phyloP scores from a whole-genome alignment of 768 basidiomycete species.

The Chlorophyllum brunneum region DNA sequence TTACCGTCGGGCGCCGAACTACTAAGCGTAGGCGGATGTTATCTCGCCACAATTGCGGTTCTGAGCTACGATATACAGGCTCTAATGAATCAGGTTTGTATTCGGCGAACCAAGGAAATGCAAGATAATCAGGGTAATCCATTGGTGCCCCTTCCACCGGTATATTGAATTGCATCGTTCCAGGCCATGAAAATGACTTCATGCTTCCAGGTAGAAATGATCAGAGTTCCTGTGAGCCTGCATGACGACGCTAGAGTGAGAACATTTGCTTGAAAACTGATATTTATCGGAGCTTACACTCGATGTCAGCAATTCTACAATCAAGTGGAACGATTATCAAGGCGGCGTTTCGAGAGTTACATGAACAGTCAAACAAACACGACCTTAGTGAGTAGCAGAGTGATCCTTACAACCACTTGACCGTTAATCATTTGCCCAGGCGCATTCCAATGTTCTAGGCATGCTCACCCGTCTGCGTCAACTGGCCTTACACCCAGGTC shows the following conservation, averaged over 20 bases:
- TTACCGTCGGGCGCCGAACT: conserved; percentile 65
- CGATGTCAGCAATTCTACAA: conserved; percentile 57
- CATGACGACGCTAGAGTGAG: conserved; percentile 61
- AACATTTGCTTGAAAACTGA: background rate
- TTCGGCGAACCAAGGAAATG: conserved; percentile 89
- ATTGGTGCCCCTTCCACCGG: conserved; percentile 74
- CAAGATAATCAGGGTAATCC: conserved; percentile 73
- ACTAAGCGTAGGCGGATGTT: conserved; percentile 48
- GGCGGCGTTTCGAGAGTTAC: conserved; percentile 55
- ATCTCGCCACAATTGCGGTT: conserved; percentile 7
- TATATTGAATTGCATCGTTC: conserved; percentile 21
- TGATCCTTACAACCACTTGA: background rate
- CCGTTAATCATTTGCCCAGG: conserved; percentile 31
- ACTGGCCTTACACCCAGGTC: conserved; percentile 71
- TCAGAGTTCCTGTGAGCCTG: conserved; percentile 65
- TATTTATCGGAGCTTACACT: conserved; percentile 8
- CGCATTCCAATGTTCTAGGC: conserved; percentile 66
- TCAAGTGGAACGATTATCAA: conserved; percentile 58
- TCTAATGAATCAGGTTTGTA: conserved; percentile 73
- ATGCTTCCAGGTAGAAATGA: conserved; percentile 78
- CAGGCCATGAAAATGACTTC: too few relatives aligned
- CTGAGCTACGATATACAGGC: conserved; percentile 38
- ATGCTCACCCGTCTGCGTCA: conserved; percentile 88
- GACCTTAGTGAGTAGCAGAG: conserved; percentile 43
- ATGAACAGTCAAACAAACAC: conserved; percentile 38